A percentile compares a stretch with the other conserved stretches of the same genome.
These are phyloP conservation scores for Flammula alnicola DNA, from an alignment of 1,284 basidiomycete genomes.

Conservation along the genomic window DNA sequence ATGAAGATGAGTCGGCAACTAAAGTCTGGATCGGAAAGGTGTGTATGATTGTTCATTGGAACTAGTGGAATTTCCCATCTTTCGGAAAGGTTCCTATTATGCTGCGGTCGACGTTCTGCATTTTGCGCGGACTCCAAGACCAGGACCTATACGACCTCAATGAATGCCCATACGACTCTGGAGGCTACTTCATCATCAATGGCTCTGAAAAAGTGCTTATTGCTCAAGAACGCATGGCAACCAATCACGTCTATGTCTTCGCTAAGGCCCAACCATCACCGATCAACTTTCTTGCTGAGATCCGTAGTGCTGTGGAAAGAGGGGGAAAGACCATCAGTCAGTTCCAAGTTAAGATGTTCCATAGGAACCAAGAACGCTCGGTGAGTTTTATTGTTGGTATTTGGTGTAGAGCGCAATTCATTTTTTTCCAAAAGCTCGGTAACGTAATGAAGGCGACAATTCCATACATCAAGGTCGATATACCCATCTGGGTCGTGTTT, in stretches of 20 bases:
- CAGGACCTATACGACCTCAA: constrained; percentile 89
- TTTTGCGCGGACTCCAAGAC: constrained; percentile 81
- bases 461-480: constrained; percentile 98
- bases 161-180: constrained; percentile 98
- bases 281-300: constrained; percentile 95
- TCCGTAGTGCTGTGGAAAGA: constrained; percentile 97
- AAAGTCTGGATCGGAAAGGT: constrained; percentile 98
- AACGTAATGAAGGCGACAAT: constrained; percentile 98
- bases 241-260: constrained; percentile 99
- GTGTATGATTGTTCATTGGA: constrained; percentile 30
- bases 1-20: constrained; percentile 67
- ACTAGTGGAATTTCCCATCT: constrained; percentile 16
- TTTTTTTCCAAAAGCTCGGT: constrained; percentile 58
- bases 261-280: constrained; percentile 97
- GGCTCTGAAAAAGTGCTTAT: constrained; percentile 99
- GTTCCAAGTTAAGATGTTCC: constrained; percentile 98
- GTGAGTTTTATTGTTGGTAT: constrained; percentile 50
- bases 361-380: constrained; percentile 85
- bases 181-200: constrained; percentile 99
- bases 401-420: constrained; percentile 1
- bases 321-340: constrained; percentile 98
- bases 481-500: constrained; percentile 99
- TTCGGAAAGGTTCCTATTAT: constrained; percentile 89
- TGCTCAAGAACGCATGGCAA: constrained; percentile 99
- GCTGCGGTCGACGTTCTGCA: constrained; percentile 96